A percentile compares a stretch with the other conserved stretches of the same genome.
phyloP scores from a whole-genome alignment of 2,329 filamentous ascomycete species.

The Verticillium alfalfae region DNA sequence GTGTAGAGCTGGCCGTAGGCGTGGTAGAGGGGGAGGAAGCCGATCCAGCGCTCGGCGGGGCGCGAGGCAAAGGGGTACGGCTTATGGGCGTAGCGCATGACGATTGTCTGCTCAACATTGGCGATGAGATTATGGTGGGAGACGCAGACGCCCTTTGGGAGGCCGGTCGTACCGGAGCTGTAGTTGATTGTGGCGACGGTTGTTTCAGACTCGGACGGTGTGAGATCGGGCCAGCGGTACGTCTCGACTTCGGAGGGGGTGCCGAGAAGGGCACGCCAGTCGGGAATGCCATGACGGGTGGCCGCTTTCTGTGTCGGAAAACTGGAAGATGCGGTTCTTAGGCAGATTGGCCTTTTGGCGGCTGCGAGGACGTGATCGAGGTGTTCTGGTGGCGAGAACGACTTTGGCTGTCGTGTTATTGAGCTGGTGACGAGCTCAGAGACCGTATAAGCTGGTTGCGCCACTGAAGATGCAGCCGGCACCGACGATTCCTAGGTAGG shows the following conservation, averaged over 20 bases:
- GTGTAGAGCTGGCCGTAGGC: slow-evolving; percentile 51
- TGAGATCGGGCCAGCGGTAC: slow-evolving; percentile 36
- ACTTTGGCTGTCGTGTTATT: slow-evolving; percentile 42
- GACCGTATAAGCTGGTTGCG: slow-evolving; percentile 44
- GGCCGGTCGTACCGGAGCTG: slow-evolving; percentile 44
- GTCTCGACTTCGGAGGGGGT: slow-evolving; percentile 19
- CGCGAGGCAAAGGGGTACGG: slow-evolving; percentile 26
- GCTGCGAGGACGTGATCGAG: slow-evolving; percentile 37
- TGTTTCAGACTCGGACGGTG: slow-evolving; percentile 22
- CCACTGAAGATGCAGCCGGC: slow-evolving; percentile 48
- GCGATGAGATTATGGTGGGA: slow-evolving; percentile 43
- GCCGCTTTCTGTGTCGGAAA: slow-evolving; percentile 32
- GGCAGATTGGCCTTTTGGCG: slow-evolving; percentile 33
- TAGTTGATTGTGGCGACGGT: slow-evolving; percentile 42
- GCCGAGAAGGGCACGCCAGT: slow-evolving; percentile 35
- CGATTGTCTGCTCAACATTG: slow-evolving; percentile 43
- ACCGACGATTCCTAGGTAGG: slow-evolving; percentile 48
- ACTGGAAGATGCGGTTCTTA: slow-evolving; percentile 37
- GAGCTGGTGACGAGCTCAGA: slow-evolving; percentile 47
- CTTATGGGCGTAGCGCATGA: slow-evolving; percentile 33
- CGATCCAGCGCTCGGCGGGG: slow-evolving; percentile 42
- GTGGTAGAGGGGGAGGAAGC: slow-evolving; percentile 64
- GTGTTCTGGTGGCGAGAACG: slow-evolving; percentile 40
- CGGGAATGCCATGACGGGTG: slow-evolving; percentile 23
- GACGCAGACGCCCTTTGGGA: slow-evolving; percentile 45